Evolutionary conservation across 73 alveolate genomes (phyloP), one percentile per base, ranked within the genome.

Genomic region (Stentor roeselii): DNA sequence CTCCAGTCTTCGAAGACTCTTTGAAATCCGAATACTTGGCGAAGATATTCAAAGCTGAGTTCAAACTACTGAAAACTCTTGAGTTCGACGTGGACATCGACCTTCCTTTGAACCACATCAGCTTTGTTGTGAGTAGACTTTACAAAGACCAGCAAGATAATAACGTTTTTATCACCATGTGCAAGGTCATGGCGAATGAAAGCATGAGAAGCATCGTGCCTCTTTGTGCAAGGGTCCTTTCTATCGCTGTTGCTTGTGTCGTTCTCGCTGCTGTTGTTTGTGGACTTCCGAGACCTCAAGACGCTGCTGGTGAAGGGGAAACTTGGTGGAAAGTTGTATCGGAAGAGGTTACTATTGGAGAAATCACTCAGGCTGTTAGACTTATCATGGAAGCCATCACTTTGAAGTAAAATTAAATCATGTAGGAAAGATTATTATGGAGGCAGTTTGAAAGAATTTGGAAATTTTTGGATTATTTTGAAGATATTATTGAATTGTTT

Each of bases 221-320:
- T 15, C 67, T 76, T 14, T 76, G 84, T 35, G n/a, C 39, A n/a
- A 41, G 74, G 34, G 38, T 67, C 14, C 39, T n/a, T n/a, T 31
- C 84, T 15, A 67, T 76, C n/a, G 84, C 84, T 1, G 74, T 76
- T 36, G 84, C 84, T 39, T 76, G 78, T 76, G 74, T 76, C 14
- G 75, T 76, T 35, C 39, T 76, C 6, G 84, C 84, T n/a, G 84
- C 42, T 36, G 80, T 67, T 21, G 34, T 67, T 67, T 67, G 80
- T 32, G 34, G 34, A 27, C n/a, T 67, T 21, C 80, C 80, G 21
- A 21, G 80, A 21, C 80, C 80, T 67, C 80, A 67, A 67, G 27
- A 67, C 11, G 15, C 34, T 21, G 37, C 34, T 27, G 21, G 37
- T 21, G 34, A 67, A 27, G 41, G 42, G 14, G 80, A 67, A 34